Evolutionary conservation across 2,329 filamentous ascomycete genomes (phyloP), one percentile per base, ranked within the genome.

Genomic region (Hypoxylon sp.): DNA sequence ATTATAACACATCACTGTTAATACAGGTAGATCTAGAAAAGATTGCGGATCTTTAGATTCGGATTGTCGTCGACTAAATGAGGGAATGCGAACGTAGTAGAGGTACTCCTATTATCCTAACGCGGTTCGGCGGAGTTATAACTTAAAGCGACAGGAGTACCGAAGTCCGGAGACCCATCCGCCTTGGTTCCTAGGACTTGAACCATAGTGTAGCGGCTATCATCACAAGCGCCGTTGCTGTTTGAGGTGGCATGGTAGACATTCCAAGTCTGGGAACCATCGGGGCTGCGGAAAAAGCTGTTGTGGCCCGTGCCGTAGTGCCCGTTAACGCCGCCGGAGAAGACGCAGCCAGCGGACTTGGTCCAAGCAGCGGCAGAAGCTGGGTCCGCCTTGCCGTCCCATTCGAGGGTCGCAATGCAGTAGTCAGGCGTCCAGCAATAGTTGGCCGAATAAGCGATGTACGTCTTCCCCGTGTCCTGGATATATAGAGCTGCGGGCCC

Each of bases 261-360:
- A 56, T 85, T 87, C 83, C 83, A 89, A 2, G 82, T 84, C 75
- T 88, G 81, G 0, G 77, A 82, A 2, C 81, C 85, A 67, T 88
- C 85, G 0, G 86, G 86, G 68, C 85, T 88, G 29, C 76, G 79
- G 77, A 89, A 88, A 80, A 89, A 89, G 2, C 84, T 85, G 70
- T 88, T 88, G 67, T 88, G 86, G 0, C 85, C 86, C 0, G 86
- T 85, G 13, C 86, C 86, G 54, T 85, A 88, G 73, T 87, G 87
- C 2, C 86, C 86, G 65, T 88, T 88, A 1, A 82, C 85, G 27
- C 64, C 59, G 48, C 81, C 83, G 19, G 80, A 82, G 39, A 89
- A 82, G 2, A 86, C 79, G 7, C 84, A 86, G 0, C 85, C 85
- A 15, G 76, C 73, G 2, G 78, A 82, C 80, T 88, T 89, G 2